phyloP scores from a whole-genome alignment of 2,329 filamentous ascomycete species.

The Lasiodiplodia citricola region DNA sequence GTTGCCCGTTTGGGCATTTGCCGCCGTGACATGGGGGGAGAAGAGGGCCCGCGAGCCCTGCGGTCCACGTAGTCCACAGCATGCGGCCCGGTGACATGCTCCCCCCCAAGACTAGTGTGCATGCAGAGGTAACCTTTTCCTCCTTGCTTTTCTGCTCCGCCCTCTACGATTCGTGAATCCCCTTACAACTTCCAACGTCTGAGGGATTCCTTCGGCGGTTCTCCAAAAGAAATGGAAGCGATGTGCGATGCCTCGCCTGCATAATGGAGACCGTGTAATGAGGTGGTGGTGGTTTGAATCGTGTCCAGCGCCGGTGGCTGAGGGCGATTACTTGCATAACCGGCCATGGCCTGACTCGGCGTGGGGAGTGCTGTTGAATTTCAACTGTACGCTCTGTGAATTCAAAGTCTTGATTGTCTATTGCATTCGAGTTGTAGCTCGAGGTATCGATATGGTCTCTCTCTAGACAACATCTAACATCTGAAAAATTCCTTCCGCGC shows the following conservation, averaged over 20 bases:
- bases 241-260: background rate
- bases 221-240: background rate
- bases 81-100: background rate
- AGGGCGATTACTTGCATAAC: background rate
- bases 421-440: background rate
- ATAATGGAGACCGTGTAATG: no score
- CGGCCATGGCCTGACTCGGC: no score
- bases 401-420: background rate
- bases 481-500: background rate
- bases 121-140: background rate
- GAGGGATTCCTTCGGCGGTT: conserved; percentile 9
- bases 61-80: background rate
- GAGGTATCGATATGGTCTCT: background rate
- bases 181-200: conserved; percentile 5
- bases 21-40: background rate
- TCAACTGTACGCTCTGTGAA: background rate
- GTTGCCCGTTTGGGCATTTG: background rate
- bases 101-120: background rate
- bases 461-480: background rate
- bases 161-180: background rate
- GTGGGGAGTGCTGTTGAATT: background rate
- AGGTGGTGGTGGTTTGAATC: no score
- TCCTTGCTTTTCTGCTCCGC: background rate
- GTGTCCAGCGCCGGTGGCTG: background rate
- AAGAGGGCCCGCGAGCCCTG: background rate